Evolutionary conservation across 495 filamentous ascomycete species (phyloP).

Genomic region (Penicillium chermesinum): DNA sequence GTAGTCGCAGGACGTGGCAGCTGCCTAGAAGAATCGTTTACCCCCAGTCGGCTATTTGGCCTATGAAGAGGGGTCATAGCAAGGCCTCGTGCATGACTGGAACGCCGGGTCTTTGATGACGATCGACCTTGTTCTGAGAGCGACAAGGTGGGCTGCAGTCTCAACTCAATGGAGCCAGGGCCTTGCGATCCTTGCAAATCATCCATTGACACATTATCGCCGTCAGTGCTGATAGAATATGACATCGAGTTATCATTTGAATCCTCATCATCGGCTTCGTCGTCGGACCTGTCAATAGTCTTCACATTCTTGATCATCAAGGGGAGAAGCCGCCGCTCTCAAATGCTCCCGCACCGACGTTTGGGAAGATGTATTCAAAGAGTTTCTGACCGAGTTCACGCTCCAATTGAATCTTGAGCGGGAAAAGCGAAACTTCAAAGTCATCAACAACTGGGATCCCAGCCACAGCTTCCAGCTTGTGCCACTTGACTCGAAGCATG

Average conservation of each 20-base stretch:
- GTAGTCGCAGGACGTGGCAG: slow-evolving; percentile 29
- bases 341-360: slow-evolving; percentile 53
- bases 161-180: slow-evolving; percentile 66
- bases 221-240: slow-evolving; percentile 22
- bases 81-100: slow-evolving; percentile 42
- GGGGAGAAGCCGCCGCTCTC: slow-evolving; percentile 70
- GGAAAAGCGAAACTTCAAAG: slow-evolving; percentile 92
- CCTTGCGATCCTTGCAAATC: slow-evolving; percentile 41
- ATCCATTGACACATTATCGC: slow-evolving; percentile 29
- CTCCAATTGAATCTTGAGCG: slow-evolving; percentile 91
- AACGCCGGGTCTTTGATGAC: slow-evolving; percentile 16
- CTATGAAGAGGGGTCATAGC: slow-evolving; percentile 36
- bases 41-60: slow-evolving; percentile 41
- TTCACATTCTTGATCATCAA: slow-evolving; percentile 77
- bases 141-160: slow-evolving; percentile 71
- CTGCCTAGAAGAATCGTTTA: slow-evolving; percentile 18
- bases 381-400: slow-evolving; percentile 87
- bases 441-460: slow-evolving; percentile 96
- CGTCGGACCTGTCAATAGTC: slow-evolving; percentile 51
- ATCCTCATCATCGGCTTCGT: slow-evolving; percentile 45
- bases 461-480: slow-evolving; percentile 96
- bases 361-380: slow-evolving; percentile 97
- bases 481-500: slow-evolving; percentile 92
- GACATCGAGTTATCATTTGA: slow-evolving; percentile 26
- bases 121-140: slow-evolving; percentile 48